phyloP scores from a whole-genome alignment of 345 rosid genomes.

The Murraya koenigii region DNA sequence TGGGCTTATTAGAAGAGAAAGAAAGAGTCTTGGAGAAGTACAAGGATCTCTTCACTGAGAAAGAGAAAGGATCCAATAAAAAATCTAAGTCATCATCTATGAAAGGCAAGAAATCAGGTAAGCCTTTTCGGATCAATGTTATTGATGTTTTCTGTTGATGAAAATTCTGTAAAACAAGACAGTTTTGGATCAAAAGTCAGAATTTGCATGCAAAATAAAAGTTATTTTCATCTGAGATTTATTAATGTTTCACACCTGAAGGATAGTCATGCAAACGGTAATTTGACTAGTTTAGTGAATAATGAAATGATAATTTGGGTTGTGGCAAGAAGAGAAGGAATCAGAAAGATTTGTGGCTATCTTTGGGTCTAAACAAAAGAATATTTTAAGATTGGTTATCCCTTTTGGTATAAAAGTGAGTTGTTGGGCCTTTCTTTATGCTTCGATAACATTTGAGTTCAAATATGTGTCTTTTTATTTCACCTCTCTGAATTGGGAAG shows the following conservation, averaged over 20 bases:
- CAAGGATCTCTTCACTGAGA: constrained; percentile 41
- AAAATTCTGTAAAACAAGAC: background rate
- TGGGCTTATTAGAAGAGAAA: constrained; percentile 68
- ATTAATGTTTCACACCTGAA: background rate
- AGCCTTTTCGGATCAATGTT: background rate
- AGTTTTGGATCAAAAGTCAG: background rate
- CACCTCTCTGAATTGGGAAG: background rate
- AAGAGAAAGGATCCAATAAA: constrained; percentile 13
- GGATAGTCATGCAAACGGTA: background rate
- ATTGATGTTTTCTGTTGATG: background rate
- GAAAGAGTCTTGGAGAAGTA: constrained; percentile 60
- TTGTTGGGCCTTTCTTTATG: background rate
- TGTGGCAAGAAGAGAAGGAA: background rate
- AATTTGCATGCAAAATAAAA: background rate
- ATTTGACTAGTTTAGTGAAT: background rate
- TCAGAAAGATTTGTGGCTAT: background rate
- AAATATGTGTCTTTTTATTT: background rate
- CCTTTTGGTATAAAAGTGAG: background rate
- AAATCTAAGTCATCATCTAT: constrained; percentile 33
- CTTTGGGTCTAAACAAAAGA: background rate
- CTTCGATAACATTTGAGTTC: background rate
- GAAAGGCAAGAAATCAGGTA: constrained; percentile 39
- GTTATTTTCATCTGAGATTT: background rate
- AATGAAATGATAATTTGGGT: background rate
- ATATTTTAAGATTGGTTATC: background rate